Evolutionary conservation across 2,329 filamentous ascomycete species (phyloP).

Genomic region (Talaromyces amestolkiae): DNA sequence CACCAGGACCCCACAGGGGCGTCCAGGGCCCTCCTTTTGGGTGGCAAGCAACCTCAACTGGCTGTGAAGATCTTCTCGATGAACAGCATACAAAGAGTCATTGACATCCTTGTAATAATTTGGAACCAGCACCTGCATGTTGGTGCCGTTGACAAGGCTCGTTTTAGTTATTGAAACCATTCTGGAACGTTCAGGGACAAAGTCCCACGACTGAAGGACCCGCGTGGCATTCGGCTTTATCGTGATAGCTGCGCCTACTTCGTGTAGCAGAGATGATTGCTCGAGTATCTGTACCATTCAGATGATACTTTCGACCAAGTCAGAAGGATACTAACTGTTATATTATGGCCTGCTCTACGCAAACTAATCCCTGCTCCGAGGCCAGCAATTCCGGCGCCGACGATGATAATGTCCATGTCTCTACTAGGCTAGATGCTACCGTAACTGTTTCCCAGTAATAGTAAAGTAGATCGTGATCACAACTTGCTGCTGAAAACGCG

Average conservation of each 20-base stretch:
- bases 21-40: too few relatives aligned
- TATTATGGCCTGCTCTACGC: background rate
- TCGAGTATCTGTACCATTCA: background rate
- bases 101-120: background rate
- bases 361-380: background rate
- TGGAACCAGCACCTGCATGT: background rate
- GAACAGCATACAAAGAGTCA: background rate
- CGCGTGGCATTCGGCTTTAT: background rate
- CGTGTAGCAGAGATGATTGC: background rate
- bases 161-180: background rate
- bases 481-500: background rate
- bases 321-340: background rate
- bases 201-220: background rate
- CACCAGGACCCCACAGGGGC: too few relatives aligned
- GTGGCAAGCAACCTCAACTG: too few relatives aligned
- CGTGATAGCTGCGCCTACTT: background rate
- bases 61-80: background rate
- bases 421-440: background rate
- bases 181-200: background rate
- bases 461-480: background rate
- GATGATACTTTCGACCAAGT: background rate
- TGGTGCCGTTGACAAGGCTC: background rate
- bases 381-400: background rate
- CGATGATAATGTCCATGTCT: background rate
- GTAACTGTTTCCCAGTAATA: background rate